Evolutionary conservation across 2,329 filamentous ascomycete species (phyloP).

Genomic region (Talaromyces sp.): DNA sequence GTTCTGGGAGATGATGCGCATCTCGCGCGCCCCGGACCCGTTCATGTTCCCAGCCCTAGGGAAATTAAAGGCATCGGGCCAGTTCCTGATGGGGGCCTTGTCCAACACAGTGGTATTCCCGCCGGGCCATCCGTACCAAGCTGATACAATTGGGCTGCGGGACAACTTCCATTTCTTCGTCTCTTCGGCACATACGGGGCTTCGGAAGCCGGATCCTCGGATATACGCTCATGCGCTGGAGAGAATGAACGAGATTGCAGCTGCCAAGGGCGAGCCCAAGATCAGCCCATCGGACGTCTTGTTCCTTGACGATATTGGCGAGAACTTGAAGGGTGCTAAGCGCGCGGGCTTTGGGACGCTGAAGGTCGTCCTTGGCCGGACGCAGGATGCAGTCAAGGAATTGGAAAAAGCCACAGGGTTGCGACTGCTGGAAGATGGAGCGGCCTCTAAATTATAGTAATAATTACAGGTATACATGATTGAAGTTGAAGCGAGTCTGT

Average conservation of each 20-base stretch:
- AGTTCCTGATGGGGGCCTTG: conserved; percentile 72
- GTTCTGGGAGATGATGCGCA: conserved; percentile 87
- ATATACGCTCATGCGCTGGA: conserved; percentile 74
- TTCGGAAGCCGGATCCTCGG: conserved; percentile 77
- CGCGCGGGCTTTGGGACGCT: conserved; percentile 73
- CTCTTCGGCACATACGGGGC: conserved; percentile 76
- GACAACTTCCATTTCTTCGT: conserved; percentile 80
- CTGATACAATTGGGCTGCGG: conserved; percentile 56
- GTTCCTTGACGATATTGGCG: conserved; percentile 91
- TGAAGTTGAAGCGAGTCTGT: background rate
- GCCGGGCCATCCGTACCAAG: conserved; percentile 62
- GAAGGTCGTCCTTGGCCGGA: conserved; percentile 74
- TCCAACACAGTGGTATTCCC: conserved; percentile 91
- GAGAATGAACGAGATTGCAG: conserved; percentile 60
- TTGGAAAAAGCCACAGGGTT: conserved; percentile 72
- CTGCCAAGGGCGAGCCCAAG: conserved; percentile 49
- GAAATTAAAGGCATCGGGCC: conserved; percentile 58
- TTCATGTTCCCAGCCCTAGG: conserved; percentile 82
- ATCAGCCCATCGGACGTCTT: conserved; percentile 65
- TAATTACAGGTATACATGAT: background rate
- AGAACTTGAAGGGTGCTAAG: conserved; percentile 79
- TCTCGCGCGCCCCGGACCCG: conserved; percentile 66
- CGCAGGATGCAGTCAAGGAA: conserved; percentile 74
- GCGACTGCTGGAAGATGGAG: conserved; percentile 31
- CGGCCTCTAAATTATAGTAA: background rate